Evolutionary conservation across 2,329 filamentous ascomycete genomes (phyloP).

Genomic region (Colletotrichum tamarilloi): DNA sequence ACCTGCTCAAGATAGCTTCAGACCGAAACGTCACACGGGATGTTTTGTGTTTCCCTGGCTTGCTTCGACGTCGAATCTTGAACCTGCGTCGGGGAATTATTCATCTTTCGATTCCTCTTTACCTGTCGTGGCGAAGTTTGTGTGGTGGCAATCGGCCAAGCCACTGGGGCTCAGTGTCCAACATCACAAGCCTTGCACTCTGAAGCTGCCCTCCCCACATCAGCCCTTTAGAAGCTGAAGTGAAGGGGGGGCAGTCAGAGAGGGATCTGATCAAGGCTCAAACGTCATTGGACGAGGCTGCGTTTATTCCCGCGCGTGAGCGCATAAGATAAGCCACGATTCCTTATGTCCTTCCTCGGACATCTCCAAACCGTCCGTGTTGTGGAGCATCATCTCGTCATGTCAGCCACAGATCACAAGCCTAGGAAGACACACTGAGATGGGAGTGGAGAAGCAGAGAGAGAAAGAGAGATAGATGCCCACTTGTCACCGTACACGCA

Average conservation of each 20-base stretch:
- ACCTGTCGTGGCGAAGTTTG: not conserved
- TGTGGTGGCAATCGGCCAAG: not conserved
- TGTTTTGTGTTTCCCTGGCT: not conserved
- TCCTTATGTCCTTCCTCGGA: constrained; percentile 31
- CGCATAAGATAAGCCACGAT: constrained; percentile 26
- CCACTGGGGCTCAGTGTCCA: not conserved
- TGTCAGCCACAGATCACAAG: constrained; percentile 31
- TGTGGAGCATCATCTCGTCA: constrained; percentile 9
- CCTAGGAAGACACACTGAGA: not conserved
- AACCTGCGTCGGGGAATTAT: constrained; percentile 23
- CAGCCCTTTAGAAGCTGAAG: not conserved
- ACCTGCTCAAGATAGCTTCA: not conserved
- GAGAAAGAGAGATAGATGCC: not conserved
- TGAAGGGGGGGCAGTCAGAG: not conserved
- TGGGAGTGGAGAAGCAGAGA: not conserved
- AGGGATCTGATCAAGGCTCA: not conserved
- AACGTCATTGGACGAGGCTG: constrained; percentile 1
- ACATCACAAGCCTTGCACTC: not conserved
- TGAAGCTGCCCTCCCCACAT: not conserved
- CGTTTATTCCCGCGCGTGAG: not conserved
- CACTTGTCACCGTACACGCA: not conserved
- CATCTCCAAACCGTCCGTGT: constrained; percentile 36
- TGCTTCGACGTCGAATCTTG: not conserved
- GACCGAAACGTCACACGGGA: not conserved
- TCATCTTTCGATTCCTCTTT: not conserved